phyloP scores from a whole-genome alignment of 495 filamentous ascomycete species.

The Penicillium paxilli region DNA sequence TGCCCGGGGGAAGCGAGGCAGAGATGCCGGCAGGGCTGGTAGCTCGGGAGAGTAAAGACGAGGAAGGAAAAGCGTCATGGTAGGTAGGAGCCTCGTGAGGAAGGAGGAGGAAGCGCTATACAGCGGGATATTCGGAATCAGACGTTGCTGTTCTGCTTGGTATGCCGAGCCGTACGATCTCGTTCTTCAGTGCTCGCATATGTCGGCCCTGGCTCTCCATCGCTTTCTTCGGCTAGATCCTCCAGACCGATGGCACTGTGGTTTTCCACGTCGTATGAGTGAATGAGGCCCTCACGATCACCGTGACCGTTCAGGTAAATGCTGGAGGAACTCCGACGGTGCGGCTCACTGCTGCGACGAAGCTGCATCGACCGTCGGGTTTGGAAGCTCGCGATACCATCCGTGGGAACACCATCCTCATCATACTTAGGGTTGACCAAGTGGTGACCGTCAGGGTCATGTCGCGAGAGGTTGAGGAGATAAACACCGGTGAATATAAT shows the following conservation, averaged over 20 bases:
- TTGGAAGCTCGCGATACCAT: conserved; percentile 83
- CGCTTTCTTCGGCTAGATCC: conserved; percentile 71
- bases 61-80: conserved; percentile 21
- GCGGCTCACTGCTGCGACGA: conserved; percentile 63
- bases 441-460: conserved; percentile 79
- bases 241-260: conserved; percentile 62
- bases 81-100: conserved; percentile 24
- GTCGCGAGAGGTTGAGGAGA: conserved; percentile 88
- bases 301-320: conserved; percentile 48
- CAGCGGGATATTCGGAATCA: conserved; percentile 12
- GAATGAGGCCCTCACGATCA: conserved; percentile 80
- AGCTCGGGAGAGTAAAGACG: conserved; percentile 10
- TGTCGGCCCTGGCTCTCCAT: conserved; percentile 52
- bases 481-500: conserved; percentile 97
- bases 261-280: conserved; percentile 74
- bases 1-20: conserved; percentile 8
- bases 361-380: conserved; percentile 93
- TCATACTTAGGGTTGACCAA: conserved; percentile 61
- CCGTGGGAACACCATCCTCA: conserved; percentile 81
- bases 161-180: conserved; percentile 28
- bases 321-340: conserved; percentile 57
- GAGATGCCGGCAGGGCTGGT: conserved; percentile 9
- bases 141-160: conserved; percentile 43
- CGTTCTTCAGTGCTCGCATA: conserved; percentile 30
- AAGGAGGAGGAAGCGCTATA: conserved; percentile 7